These are phyloP conservation scores for Pseudogymnoascus sp. DNA, from an alignment of 2,329 filamentous ascomycete species.

Conservation along the genomic window DNA sequence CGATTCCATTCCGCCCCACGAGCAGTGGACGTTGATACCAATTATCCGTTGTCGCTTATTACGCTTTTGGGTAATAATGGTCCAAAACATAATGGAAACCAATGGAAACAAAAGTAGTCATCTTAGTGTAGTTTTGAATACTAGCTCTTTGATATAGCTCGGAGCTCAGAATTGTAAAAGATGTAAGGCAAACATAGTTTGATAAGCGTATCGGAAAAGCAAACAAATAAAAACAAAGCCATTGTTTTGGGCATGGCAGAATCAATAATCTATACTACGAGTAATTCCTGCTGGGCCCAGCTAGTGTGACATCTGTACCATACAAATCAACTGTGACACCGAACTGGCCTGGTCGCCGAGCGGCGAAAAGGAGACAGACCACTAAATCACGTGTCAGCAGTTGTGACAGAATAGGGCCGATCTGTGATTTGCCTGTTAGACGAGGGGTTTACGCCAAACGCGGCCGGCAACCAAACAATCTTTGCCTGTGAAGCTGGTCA, in stretches of 20 bases:
- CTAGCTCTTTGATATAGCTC: background rate
- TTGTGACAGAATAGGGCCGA: background rate
- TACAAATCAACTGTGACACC: background rate
- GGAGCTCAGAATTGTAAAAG: background rate
- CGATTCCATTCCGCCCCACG: slow-evolving; percentile 51
- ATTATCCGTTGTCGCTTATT: background rate
- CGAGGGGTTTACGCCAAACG: slow-evolving; percentile 9
- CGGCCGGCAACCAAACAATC: slow-evolving; percentile 8
- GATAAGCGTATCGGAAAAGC: background rate
- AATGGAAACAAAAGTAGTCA: background rate
- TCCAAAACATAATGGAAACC: background rate
- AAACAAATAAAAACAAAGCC: slow-evolving; percentile 8
- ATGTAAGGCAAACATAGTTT: background rate
- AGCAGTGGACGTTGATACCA: slow-evolving; percentile 9
- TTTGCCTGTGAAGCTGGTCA: slow-evolving; percentile 8
- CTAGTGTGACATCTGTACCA: background rate
- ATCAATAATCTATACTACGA: background rate
- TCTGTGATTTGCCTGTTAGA: slow-evolving; percentile 10
- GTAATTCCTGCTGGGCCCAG: background rate
- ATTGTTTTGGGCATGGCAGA: background rate
- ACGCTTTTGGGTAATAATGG: background rate
- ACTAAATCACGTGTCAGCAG: background rate
- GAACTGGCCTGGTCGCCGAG: background rate
- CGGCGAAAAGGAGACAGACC: background rate
- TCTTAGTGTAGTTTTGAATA: background rate